These are phyloP conservation scores for Pythium aristosporum DNA, from an alignment of 352 stramenopile genomes.

Conservation along the genomic window DNA sequence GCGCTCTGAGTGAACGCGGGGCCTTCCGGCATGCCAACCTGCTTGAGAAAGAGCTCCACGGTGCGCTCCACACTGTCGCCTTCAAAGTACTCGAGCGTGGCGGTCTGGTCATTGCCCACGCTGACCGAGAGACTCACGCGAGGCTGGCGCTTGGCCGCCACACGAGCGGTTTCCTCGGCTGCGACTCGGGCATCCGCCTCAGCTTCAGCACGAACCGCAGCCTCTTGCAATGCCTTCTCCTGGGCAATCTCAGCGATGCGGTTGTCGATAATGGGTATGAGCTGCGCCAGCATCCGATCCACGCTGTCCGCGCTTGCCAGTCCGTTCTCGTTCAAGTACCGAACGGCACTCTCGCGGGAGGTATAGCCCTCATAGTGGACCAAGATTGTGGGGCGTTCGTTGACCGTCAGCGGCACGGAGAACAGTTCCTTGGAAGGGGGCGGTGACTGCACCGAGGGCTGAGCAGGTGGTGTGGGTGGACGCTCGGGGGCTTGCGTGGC, in stretches of 20 bases:
- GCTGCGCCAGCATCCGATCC: constrained; percentile 43
- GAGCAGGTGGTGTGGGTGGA: neutral
- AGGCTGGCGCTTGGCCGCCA: constrained; percentile 27
- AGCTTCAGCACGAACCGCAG: constrained; percentile 14
- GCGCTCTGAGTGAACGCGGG: constrained; percentile 44
- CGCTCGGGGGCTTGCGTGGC: neutral
- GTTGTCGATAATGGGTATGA: constrained; percentile 61
- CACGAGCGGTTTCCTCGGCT: constrained; percentile 3
- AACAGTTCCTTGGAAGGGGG: constrained; percentile 49
- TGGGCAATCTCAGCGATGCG: constrained; percentile 43
- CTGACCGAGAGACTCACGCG: constrained; percentile 51
- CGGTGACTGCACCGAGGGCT: constrained; percentile 2
- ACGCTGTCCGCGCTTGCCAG: constrained; percentile 38
- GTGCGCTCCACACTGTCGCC: constrained; percentile 69
- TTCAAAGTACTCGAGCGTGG: constrained; percentile 65
- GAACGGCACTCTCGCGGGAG: constrained; percentile 51
- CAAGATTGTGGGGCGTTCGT: constrained; percentile 44
- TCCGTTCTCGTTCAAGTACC: constrained; percentile 61
- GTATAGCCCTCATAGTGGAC: constrained; percentile 67
- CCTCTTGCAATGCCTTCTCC: constrained; percentile 32
- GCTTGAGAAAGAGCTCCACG: constrained; percentile 59
- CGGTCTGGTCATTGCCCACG: constrained; percentile 46
- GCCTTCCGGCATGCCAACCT: constrained; percentile 45
- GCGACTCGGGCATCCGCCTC: constrained; percentile 13
- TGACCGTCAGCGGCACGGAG: constrained; percentile 62